A percentile compares a stretch with the other conserved stretches of the same genome.
Evolutionary conservation across 2,329 filamentous ascomycete genomes (phyloP).

Genomic region (Neonectria faginata): DNA sequence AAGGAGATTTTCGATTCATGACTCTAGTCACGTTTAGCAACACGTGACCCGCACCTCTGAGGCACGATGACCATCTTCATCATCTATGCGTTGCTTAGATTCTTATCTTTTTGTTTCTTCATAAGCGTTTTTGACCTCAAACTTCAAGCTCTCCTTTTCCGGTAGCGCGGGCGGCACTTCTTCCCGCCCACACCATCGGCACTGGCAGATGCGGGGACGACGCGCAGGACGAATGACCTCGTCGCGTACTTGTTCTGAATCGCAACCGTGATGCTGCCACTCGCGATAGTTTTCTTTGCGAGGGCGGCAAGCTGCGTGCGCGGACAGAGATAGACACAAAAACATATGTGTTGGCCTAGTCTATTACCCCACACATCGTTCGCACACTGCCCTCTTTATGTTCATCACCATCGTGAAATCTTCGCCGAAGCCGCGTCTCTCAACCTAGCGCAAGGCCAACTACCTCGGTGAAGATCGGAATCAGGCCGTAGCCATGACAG

Average conservation of each 20-base stretch:
- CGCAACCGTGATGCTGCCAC: too few relatives aligned
- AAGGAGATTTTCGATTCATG: neutral
- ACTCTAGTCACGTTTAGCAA: neutral
- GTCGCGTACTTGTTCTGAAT: too few relatives aligned
- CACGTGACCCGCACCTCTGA: neutral
- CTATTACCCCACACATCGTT: neutral
- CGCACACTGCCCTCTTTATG: neutral
- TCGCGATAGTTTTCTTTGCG: too few relatives aligned
- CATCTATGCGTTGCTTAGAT: too few relatives aligned
- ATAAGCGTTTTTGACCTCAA: neutral
- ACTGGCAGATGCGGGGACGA: too few relatives aligned
- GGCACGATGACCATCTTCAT: neutral
- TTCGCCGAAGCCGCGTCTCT: neutral
- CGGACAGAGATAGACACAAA: neutral
- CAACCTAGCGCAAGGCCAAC: too few relatives aligned
- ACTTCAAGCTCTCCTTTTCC: neutral
- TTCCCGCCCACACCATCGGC: neutral
- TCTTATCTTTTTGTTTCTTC: neutral
- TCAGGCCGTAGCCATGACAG: conserved; percentile 23
- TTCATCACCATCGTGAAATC: neutral
- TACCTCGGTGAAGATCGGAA: neutral
- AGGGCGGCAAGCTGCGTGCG: too few relatives aligned
- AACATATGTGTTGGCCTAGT: neutral
- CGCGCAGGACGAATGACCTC: too few relatives aligned
- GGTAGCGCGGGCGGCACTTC: neutral